Evolutionary conservation across 768 basidiomycete species (phyloP).

Genomic region (Boletus sp.): DNA sequence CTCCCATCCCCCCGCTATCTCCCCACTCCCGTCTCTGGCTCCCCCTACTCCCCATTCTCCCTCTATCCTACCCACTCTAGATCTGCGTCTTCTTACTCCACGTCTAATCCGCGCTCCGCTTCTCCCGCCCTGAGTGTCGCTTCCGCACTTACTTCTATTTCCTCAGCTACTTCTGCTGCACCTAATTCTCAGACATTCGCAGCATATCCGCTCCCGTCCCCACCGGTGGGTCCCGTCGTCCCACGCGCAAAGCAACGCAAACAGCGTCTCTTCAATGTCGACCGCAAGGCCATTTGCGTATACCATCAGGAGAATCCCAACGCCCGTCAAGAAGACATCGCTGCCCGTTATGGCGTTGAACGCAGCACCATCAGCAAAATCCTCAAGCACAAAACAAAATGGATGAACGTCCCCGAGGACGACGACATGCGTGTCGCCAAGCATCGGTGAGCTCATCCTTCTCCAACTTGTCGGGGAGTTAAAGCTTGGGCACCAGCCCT

Average conservation of each 20-base stretch:
- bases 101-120: constrained; percentile 48
- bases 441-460: constrained; percentile 49
- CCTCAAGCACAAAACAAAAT: constrained; percentile 77
- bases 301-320: constrained; percentile 63
- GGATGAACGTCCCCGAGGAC: constrained; percentile 66
- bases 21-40: constrained; percentile 44
- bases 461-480: constrained; percentile 1
- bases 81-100: constrained; percentile 41
- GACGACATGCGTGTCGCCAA: constrained; percentile 60
- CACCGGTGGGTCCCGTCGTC: constrained; percentile 28
- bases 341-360: constrained; percentile 70
- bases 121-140: constrained; percentile 63
- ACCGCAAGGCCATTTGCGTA: constrained; percentile 72
- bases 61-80: constrained; percentile 44
- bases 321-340: constrained; percentile 83
- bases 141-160: constrained; percentile 52
- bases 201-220: constrained; percentile 28
- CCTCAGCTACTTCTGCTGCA: constrained; percentile 34
- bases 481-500: constrained; percentile 42
- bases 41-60: constrained; percentile 46
- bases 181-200: constrained; percentile 32
- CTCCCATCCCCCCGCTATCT: constrained; percentile 43
- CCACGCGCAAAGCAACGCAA: constrained; percentile 56
- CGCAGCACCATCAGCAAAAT: constrained; percentile 95
- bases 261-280: constrained; percentile 68